Evolutionary conservation across 495 filamentous ascomycete species (phyloP).

Genomic region (Aspergillus coremiiformis): DNA sequence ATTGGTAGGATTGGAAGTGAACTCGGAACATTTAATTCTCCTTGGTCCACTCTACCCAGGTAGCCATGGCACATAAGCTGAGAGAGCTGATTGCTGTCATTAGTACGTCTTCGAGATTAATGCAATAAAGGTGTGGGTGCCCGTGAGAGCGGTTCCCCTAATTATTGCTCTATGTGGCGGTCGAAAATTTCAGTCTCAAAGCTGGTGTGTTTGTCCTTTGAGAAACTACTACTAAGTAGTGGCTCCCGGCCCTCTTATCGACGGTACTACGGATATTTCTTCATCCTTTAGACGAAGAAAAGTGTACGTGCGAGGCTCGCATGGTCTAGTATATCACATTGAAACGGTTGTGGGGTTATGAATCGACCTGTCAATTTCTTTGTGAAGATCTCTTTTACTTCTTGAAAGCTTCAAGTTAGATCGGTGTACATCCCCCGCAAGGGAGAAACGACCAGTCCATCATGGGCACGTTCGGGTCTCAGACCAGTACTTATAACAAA

Average conservation of each 20-base stretch:
- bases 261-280: background rate
- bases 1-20: background rate
- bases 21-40: background rate
- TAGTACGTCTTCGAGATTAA: background rate
- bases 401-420: background rate
- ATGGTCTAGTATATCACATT: background rate
- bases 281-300: background rate
- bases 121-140: background rate
- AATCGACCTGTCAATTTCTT: background rate
- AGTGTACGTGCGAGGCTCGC: background rate
- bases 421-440: background rate
- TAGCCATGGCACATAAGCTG: background rate
- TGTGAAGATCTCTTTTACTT: background rate
- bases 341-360: background rate
- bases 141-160: background rate
- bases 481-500: conserved; percentile 30
- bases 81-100: background rate
- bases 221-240: background rate
- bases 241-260: background rate
- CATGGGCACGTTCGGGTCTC: conserved; percentile 23
- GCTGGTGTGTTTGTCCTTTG: background rate
- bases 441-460: background rate
- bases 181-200: background rate
- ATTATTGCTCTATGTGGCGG: background rate
- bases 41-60: background rate